These are phyloP conservation scores for Chaetomium globosum DNA, from an alignment of 2,329 filamentous ascomycete species.

Conservation along the genomic window DNA sequence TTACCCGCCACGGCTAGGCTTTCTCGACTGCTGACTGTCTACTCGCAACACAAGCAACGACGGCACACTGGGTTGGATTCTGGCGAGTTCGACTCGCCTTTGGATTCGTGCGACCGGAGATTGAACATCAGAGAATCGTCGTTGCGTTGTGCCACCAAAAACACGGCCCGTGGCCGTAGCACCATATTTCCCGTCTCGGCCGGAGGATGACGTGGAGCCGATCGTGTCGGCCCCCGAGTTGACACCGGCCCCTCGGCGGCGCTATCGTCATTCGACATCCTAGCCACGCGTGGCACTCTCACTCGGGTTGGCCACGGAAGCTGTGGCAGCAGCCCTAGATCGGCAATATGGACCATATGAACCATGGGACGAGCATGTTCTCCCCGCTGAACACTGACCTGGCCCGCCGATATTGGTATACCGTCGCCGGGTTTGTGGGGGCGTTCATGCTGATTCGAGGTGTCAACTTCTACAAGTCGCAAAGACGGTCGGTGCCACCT, in stretches of 20 bases:
- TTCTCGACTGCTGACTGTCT: background rate
- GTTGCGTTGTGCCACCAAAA: background rate
- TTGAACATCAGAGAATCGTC: background rate
- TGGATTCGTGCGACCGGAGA: background rate
- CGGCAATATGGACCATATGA: slow-evolving; percentile 35
- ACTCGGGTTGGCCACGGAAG: background rate
- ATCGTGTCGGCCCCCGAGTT: slow-evolving; percentile 10
- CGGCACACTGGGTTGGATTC: background rate
- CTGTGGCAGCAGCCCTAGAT: slow-evolving; percentile 3
- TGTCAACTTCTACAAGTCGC: slow-evolving; percentile 49
- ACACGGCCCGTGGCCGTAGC: slow-evolving; percentile 8
- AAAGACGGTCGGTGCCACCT: slow-evolving; percentile 45
- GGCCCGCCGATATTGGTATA: slow-evolving; percentile 62
- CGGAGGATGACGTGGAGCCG: slow-evolving; percentile 12
- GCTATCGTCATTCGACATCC: background rate
- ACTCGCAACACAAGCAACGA: background rate
- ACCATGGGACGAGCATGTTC: slow-evolving; percentile 46
- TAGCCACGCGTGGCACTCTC: background rate
- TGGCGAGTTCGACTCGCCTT: slow-evolving; percentile 2
- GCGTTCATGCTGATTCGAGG: slow-evolving; percentile 47
- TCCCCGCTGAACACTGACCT: slow-evolving; percentile 53
- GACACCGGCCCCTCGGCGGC: slow-evolving; percentile 1
- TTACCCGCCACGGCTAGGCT: slow-evolving; percentile 6
- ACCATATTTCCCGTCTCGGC: background rate
- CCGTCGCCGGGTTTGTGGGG: slow-evolving; percentile 54